Percentiles rank a stretch among this genome's conserved stretches.
These are phyloP conservation scores for Furcasterigmium furcatum DNA, from an alignment of 2,329 filamentous ascomycete genomes.

Conservation along the genomic window DNA sequence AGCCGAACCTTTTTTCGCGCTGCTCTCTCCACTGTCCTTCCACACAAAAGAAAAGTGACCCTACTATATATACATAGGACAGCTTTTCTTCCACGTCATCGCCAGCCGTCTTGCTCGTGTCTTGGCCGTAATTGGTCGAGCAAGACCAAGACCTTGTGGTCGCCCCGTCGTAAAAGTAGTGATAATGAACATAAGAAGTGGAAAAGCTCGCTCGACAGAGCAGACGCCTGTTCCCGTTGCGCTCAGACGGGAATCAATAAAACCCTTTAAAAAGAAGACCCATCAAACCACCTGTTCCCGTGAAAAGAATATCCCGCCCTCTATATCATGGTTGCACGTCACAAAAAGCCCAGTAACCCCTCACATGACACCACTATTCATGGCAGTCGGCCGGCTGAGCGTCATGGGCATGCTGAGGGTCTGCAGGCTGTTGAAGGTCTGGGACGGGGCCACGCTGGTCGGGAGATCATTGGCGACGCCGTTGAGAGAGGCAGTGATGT, in stretches of 20 bases:
- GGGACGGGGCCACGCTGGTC: constrained; percentile 14
- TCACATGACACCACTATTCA: constrained; percentile 44
- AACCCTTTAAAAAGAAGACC: neutral
- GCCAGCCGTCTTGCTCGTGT: too few relatives aligned
- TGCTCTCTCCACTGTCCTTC: neutral
- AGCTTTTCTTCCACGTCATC: neutral
- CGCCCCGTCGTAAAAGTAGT: neutral
- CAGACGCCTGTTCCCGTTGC: neutral
- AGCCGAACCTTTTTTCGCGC: constrained; percentile 2
- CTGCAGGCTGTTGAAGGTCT: constrained; percentile 55
- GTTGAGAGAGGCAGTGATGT: constrained; percentile 51
- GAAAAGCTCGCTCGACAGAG: neutral
- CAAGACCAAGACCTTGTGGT: neutral
- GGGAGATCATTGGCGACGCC: constrained; percentile 28
- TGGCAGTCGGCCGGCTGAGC: constrained; percentile 49
- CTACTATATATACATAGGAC: constrained; percentile 26
- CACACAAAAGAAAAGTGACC: constrained; percentile 7
- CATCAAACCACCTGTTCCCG: neutral
- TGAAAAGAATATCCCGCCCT: neutral
- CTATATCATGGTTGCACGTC: neutral
- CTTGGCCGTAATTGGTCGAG: too few relatives aligned
- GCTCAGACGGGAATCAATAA: neutral
- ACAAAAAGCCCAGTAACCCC: too few relatives aligned
- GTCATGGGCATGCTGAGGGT: constrained; percentile 64
- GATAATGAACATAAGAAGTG: neutral